A percentile compares a stretch with the other conserved stretches of the same genome.
phyloP scores from a whole-genome alignment of 345 rosid genomes.

The Iberis pinnata region DNA sequence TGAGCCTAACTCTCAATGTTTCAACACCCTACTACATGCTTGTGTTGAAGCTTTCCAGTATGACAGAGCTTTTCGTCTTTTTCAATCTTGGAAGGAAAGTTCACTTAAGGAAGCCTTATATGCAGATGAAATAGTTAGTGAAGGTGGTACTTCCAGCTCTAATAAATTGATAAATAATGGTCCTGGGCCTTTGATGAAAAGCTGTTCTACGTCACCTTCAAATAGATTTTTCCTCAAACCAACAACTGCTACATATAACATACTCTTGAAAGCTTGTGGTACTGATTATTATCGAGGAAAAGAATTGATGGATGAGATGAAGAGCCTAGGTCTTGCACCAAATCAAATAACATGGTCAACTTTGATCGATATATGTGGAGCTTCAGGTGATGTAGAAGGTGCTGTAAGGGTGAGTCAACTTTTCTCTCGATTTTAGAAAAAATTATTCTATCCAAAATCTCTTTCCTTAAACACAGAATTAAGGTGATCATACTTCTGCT shows the following conservation, averaged over 20 bases:
- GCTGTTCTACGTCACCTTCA: conserved; percentile 26
- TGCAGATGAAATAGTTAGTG: conserved; percentile 24
- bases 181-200: conserved; percentile 22
- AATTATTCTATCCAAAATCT: neutral
- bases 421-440: neutral
- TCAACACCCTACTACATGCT: conserved; percentile 78
- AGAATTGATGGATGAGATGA: conserved; percentile 78
- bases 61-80: conserved; percentile 91
- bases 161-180: conserved; percentile 15
- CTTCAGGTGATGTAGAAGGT: conserved; percentile 59
- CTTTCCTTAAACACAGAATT: conserved; percentile 3
- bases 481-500: conserved; percentile 7
- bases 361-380: conserved; percentile 71
- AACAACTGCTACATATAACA: conserved; percentile 64
- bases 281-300: conserved; percentile 61
- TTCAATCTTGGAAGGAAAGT: conserved; percentile 52
- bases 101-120: conserved; percentile 26
- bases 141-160: conserved; percentile 11
- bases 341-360: conserved; percentile 81
- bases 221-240: conserved; percentile 56
- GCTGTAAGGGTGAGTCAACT: conserved; percentile 59
- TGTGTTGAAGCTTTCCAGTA: conserved; percentile 83
- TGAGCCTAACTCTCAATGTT: conserved; percentile 79
- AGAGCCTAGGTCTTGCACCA: conserved; percentile 58
- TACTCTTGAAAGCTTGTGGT: conserved; percentile 83